Evolutionary conservation across 441 rosid species (phyloP), one percentile per base, ranked within the genome.

Genomic region (Jatropha multifida): DNA sequence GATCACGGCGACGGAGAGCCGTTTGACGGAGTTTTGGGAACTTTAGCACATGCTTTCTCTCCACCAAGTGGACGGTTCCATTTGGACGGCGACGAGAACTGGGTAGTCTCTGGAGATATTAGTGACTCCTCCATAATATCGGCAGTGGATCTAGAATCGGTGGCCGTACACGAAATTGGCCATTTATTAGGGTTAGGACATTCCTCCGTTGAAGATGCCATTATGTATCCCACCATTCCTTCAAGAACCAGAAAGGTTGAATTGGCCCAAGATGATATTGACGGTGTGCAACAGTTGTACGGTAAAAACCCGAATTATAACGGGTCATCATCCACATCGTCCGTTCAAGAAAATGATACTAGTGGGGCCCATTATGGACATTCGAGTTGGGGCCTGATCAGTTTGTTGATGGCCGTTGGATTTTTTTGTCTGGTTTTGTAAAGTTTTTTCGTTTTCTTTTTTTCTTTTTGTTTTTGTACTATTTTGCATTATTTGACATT

Each of bases 131-230:
- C 78, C 32, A 2, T 77, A 40, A 3, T 78, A 44, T 80, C 94
- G 20, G 97, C 97, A 2, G 88, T 94, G 20, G 99, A 94, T 65
- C 73, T 94, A 13, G 97, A 94, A 70, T 90, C 97, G 0, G 97
- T 94, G n/a, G 93, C 90, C 3, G 92, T 92, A 49, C 97, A 94
- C 15, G 97, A 94, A 83, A 92, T 94, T 2, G 98, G 98, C 38
- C 97, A 92, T 78, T 69, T 94, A 85, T 81, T 94, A 6, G 98
- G 98, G 37, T 71, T 94, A 76, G 98, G 94, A 1, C 98, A 94
- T 71, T 90, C 94, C 0, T 82, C 93, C 1, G 85, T 83, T 10
- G 91, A 85, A 69, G 90, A 82, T 0, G 84, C 98, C 3, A 92
- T 92, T 17, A 94, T 94, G 98, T 94, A 82, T 65, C 98, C 98